Conservation (phyloP, 352 stramenopile species). For the Globisporangium nagaii region DNA sequence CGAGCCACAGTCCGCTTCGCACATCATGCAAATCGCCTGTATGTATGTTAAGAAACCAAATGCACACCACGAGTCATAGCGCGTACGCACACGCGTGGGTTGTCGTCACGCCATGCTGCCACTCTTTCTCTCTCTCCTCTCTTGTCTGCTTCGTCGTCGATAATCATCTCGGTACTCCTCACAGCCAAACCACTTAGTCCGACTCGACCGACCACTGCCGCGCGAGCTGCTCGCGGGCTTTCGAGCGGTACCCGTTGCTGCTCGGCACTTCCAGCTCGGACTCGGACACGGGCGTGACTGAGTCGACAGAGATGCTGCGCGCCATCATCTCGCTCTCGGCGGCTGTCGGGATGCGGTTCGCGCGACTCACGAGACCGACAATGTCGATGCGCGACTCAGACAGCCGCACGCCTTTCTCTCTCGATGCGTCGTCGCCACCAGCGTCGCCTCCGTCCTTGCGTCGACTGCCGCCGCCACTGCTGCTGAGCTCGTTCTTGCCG, state of each 20-base stretch:
- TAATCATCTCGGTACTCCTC: too few relatives aligned
- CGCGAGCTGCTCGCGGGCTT: conserved; percentile 53
- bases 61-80: conserved; percentile 1
- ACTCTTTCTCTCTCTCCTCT: neutral
- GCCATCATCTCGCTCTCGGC: conserved; percentile 7
- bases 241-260: conserved; percentile 44
- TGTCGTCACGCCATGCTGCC: too few relatives aligned
- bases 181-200: conserved; percentile 23
- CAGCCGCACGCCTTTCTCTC: conserved; percentile 13
- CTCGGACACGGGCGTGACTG: conserved; percentile 35
- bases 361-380: conserved; percentile 2
- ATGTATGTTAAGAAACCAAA: conserved; percentile 6
- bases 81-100: neutral
- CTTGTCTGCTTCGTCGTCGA: neutral
- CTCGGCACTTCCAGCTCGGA: conserved; percentile 37
- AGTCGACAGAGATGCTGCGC: conserved; percentile 33
- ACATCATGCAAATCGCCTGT: conserved; percentile 1
- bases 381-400: conserved; percentile 30
- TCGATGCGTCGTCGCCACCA: conserved; percentile 4
- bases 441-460: neutral
- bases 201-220: conserved; percentile 50
- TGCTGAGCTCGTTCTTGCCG: neutral
- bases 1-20: too few relatives aligned
- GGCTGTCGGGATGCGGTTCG: conserved; percentile 3
- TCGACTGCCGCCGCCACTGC: neutral